Conservation (phyloP, 2,329 filamentous ascomycete species). For the Trichoderma citrinoviride region DNA sequence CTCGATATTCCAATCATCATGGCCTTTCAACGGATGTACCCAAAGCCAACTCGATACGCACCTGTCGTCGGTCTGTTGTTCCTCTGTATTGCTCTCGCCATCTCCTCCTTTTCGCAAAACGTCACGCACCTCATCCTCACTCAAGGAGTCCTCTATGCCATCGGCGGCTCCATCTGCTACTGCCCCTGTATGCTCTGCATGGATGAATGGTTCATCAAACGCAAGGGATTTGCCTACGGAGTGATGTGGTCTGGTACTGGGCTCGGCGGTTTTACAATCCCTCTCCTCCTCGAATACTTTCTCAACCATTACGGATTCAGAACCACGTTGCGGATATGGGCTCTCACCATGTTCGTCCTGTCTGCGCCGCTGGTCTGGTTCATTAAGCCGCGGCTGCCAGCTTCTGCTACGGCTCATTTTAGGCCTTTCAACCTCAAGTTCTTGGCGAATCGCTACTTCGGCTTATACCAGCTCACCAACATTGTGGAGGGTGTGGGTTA, state of each 20-base stretch:
- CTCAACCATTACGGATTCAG: conserved; percentile 51
- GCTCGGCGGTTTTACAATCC: conserved; percentile 48
- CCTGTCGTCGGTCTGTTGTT: conserved; percentile 47
- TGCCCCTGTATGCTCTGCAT: conserved; percentile 57
- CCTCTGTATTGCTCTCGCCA: conserved; percentile 51
- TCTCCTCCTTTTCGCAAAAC: conserved; percentile 52
- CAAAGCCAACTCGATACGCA: conserved; percentile 41
- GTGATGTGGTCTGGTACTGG: conserved; percentile 59
- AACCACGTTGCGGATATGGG: conserved; percentile 54
- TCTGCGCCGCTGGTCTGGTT: conserved; percentile 55
- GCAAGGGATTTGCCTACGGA: conserved; percentile 61
- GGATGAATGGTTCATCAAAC: conserved; percentile 60
- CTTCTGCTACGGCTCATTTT: conserved; percentile 35
- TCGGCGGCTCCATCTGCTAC: conserved; percentile 56
- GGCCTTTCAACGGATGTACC: conserved; percentile 44
- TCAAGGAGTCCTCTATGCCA: conserved; percentile 60
- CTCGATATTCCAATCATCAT: conserved; percentile 50
- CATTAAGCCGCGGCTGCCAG: conserved; percentile 54
- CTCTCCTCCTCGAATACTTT: conserved; percentile 51
- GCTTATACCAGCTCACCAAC: conserved; percentile 57
- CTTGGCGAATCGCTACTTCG: conserved; percentile 51
- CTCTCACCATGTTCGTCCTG: conserved; percentile 47
- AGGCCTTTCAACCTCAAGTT: conserved; percentile 50
- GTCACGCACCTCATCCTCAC: conserved; percentile 55
- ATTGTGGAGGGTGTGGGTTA: conserved; percentile 60